These are phyloP conservation scores for Debaryomyces udenii DNA, from an alignment of 1,139 yeast species.

Conservation along the genomic window DNA sequence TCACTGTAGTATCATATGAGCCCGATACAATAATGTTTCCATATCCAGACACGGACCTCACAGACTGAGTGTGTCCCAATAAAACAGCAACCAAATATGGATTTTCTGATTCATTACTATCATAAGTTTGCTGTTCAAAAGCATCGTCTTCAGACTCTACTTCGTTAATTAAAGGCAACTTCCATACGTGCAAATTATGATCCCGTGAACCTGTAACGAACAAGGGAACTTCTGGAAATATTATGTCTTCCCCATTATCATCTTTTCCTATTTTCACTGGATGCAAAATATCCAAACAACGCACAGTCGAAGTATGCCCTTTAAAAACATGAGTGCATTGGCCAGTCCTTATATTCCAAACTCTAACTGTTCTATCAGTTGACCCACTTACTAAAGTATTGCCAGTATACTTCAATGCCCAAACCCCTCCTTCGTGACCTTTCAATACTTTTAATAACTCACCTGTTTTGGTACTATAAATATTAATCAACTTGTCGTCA, in stretches of 20 bases:
- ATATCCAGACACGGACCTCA: slow-evolving; percentile 83
- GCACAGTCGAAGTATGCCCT: slow-evolving; percentile 91
- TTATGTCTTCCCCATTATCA: slow-evolving; percentile 63
- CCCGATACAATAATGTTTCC: slow-evolving; percentile 88
- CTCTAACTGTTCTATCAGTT: slow-evolving; percentile 83
- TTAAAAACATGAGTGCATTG: slow-evolving; percentile 82
- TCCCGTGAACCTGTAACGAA: slow-evolving; percentile 92
- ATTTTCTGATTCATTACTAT: slow-evolving; percentile 45
- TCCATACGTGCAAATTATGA: slow-evolving; percentile 87
- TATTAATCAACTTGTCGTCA: slow-evolving; percentile 80
- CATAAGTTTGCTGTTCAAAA: slow-evolving; percentile 43
- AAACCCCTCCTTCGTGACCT: slow-evolving; percentile 97
- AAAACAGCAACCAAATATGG: slow-evolving; percentile 78
- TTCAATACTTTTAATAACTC: slow-evolving; percentile 63
- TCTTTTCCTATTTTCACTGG: slow-evolving; percentile 64
- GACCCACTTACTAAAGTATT: slow-evolving; percentile 86
- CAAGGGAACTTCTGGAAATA: slow-evolving; percentile 64
- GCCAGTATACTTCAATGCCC: slow-evolving; percentile 94
- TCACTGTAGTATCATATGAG: slow-evolving; percentile 84
- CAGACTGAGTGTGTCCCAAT: slow-evolving; percentile 85
- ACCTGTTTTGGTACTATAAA: slow-evolving; percentile 80
- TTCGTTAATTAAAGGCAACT: slow-evolving; percentile 62
- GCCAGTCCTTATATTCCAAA: slow-evolving; percentile 82
- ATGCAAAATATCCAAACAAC: slow-evolving; percentile 83
- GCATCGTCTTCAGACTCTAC: slow-evolving; percentile 30